Percentiles rank a stretch among this genome's conserved stretches.
Conservation (phyloP, 306 rosid species). For the Trifolium subterraneum region DNA sequence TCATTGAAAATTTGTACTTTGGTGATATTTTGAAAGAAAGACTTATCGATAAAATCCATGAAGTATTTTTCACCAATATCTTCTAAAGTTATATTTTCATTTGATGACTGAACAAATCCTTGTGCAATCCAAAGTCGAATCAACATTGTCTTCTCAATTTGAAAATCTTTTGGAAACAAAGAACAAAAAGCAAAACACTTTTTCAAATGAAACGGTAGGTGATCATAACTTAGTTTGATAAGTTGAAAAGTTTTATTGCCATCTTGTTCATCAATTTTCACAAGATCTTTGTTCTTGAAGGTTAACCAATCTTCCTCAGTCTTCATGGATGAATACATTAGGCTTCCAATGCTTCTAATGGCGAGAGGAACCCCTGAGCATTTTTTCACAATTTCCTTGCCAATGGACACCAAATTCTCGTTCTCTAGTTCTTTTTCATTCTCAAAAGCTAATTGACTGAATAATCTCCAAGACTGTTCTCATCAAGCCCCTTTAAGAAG, state of each 20-base stretch:
- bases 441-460: conserved; percentile 18
- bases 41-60: background rate
- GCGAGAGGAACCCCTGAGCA: conserved; percentile 36
- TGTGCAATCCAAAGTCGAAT: conserved; percentile 38
- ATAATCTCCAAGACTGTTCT: conserved; percentile 1
- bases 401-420: background rate
- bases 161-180: background rate
- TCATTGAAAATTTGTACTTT: no score
- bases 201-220: background rate
- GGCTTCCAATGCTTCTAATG: conserved; percentile 19
- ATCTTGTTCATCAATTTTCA: background rate
- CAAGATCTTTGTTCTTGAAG: background rate
- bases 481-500: background rate
- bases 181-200: background rate
- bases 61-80: conserved; percentile 12
- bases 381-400: conserved; percentile 7
- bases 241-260: background rate
- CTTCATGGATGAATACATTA: background rate
- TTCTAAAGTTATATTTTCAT: background rate
- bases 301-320: background rate
- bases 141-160: no score
- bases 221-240: conserved; percentile 5
- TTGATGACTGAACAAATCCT: conserved; percentile 1
- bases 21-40: background rate
- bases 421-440: background rate